These are phyloP conservation scores for Leishmania arabica DNA, from an alignment of 208 protist species.

Conservation along the genomic window DNA sequence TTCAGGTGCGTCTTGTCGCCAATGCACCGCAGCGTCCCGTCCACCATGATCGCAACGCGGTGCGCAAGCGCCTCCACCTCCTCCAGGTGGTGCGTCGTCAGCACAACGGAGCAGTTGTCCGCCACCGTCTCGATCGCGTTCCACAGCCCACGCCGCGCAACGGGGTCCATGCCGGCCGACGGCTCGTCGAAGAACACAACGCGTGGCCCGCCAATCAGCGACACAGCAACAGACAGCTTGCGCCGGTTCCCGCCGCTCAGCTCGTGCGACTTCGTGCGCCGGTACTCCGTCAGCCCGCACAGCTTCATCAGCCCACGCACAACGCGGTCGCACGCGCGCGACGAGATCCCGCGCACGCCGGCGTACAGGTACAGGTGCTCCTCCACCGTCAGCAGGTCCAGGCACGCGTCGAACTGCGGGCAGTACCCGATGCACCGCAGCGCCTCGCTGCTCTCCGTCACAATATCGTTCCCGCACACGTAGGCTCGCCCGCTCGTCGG, in stretches of 20 bases:
- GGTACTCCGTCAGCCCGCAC: conserved; percentile 48
- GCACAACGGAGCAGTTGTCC: conserved; percentile 68
- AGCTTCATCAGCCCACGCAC: conserved; percentile 40
- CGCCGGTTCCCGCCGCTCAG: conserved; percentile 86
- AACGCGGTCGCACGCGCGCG: conserved; percentile 16
- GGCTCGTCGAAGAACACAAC: conserved; percentile 90
- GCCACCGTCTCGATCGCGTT: conserved; percentile 63
- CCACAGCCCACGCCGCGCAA: conserved; percentile 82
- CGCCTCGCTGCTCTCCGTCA: conserved; percentile 40
- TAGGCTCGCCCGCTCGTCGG: conserved; percentile 64
- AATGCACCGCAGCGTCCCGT: conserved; percentile 86
- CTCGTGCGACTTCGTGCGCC: conserved; percentile 31
- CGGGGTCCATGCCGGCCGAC: conserved; percentile 88
- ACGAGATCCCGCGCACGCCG: conserved; percentile 34
- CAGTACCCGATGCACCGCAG: conserved; percentile 86
- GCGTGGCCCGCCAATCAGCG: conserved; percentile 79
- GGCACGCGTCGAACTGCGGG: conserved; percentile 93
- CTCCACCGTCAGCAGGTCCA: conserved; percentile 85
- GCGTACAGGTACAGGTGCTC: conserved; percentile 76
- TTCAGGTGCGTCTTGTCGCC: conserved; percentile 88
- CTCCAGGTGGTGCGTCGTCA: conserved; percentile 94
- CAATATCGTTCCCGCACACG: conserved; percentile 65
- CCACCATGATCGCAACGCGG: conserved; percentile 89
- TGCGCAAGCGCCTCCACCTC: conserved; percentile 89
- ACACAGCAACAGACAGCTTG: conserved; percentile 80